These are phyloP conservation scores for Rhododendron molle DNA, from an alignment of 148 eudicot species.

Conservation along the genomic window DNA sequence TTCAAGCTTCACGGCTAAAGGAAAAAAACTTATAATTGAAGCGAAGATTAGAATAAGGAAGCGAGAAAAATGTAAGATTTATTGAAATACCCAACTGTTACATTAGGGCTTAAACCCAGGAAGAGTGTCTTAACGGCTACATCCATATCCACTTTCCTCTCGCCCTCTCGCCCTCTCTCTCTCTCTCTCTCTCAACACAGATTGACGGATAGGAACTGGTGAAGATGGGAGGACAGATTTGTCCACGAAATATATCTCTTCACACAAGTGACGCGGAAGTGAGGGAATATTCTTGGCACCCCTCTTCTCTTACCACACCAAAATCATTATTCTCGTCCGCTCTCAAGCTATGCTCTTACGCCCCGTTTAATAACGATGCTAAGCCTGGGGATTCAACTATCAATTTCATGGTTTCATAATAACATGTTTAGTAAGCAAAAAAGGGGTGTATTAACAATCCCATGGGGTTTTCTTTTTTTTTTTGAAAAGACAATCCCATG, in stretches of 20 bases:
- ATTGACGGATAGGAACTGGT: no score
- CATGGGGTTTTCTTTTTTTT: no score
- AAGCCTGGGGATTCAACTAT: no score
- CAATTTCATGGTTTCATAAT: no score
- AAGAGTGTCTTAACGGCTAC: background rate
- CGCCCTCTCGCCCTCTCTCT: background rate
- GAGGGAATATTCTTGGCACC: background rate
- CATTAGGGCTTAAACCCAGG: slow-evolving; percentile 7
- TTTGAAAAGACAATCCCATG: no score
- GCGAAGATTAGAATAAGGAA: background rate
- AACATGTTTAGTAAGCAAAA: no score
- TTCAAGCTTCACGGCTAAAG: background rate
- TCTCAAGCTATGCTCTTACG: no score
- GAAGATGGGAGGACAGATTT: background rate
- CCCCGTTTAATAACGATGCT: no score
- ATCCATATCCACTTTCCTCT: background rate
- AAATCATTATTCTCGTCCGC: background rate
- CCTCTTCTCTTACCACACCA: background rate
- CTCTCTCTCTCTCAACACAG: background rate
- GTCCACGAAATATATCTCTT: background rate
- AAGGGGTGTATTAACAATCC: no score
- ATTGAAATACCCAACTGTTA: background rate
- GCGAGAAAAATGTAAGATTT: background rate
- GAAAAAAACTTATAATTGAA: background rate
- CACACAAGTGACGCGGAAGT: no score